Percentiles rank a stretch among this genome's conserved stretches.
phyloP scores from a whole-genome alignment of 306 rosid species.

The Acacia acuminata region DNA sequence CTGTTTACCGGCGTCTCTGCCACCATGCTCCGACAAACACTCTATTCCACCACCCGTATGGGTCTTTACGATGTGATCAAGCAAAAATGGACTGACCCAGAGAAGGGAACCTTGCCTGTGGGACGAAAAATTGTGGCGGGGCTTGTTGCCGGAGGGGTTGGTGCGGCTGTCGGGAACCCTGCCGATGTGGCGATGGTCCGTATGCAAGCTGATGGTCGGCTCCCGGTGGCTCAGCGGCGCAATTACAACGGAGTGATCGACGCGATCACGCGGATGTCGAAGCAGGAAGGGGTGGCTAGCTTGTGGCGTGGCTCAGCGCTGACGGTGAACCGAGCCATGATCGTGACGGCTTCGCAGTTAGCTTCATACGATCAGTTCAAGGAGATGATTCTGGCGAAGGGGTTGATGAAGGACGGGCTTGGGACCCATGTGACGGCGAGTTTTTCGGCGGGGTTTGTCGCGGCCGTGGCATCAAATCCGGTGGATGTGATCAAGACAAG shows the following conservation, averaged over 20 bases:
- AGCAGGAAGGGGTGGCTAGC: conserved; percentile 64
- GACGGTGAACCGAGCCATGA: conserved; percentile 94
- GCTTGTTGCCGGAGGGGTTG: conserved; percentile 68
- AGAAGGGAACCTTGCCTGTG: conserved; percentile 45
- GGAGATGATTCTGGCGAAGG: conserved; percentile 60
- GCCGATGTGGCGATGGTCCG: conserved; percentile 94
- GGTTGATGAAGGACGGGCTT: conserved; percentile 67
- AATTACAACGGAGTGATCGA: conserved; percentile 73
- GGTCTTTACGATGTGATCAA: conserved; percentile 79
- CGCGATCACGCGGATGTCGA: conserved; percentile 64
- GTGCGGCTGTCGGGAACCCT: conserved; percentile 84
- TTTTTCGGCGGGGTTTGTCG: conserved; percentile 88
- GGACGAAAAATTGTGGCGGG: conserved; percentile 58
- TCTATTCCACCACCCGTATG: conserved; percentile 85
- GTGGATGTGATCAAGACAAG: conserved; percentile 91
- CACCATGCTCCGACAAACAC: conserved; percentile 75
- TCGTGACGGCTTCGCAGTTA: conserved; percentile 88
- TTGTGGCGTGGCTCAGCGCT: conserved; percentile 91
- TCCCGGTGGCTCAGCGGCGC: conserved; percentile 61
- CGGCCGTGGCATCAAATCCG: conserved; percentile 86
- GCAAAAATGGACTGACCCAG: conserved; percentile 64
- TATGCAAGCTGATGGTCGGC: conserved; percentile 94
- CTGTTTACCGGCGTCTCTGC: conserved; percentile 79
- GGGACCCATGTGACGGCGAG: conserved; percentile 84
- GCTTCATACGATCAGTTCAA: conserved; percentile 82